Percentiles rank a stretch among this genome's conserved stretches.
These are phyloP conservation scores for Aspergillus pseudotamarii DNA, from an alignment of 2,329 filamentous ascomycete species.

Conservation along the genomic window DNA sequence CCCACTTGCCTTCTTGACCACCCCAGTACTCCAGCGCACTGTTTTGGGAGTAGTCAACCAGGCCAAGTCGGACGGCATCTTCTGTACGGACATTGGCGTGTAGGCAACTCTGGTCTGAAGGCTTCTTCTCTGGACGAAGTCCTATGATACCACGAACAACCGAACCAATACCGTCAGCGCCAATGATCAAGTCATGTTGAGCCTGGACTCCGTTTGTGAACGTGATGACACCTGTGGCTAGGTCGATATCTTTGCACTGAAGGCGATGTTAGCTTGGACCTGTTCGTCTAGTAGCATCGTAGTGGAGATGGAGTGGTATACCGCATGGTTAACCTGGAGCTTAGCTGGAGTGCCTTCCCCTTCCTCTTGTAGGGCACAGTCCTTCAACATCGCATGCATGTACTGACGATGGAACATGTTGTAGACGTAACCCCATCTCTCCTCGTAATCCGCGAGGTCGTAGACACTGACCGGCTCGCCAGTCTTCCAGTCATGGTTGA, in stretches of 20 bases:
- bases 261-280: neutral
- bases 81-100: constrained; percentile 67
- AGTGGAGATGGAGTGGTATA: constrained; percentile 26
- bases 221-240: constrained; percentile 52
- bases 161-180: constrained; percentile 70
- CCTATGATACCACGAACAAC: constrained; percentile 65
- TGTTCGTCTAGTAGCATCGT: neutral
- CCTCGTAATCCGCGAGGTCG: constrained; percentile 65
- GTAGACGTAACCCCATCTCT: constrained; percentile 66
- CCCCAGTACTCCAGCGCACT: constrained; percentile 71
- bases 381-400: constrained; percentile 69
- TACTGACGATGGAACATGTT: constrained; percentile 72
- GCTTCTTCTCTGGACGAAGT: constrained; percentile 61
- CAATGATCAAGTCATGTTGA: constrained; percentile 63
- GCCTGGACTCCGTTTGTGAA: constrained; percentile 57
- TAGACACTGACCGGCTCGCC: constrained; percentile 68
- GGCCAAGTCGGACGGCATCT: constrained; percentile 61
- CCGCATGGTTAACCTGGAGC: constrained; percentile 59
- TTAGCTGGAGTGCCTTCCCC: constrained; percentile 58
- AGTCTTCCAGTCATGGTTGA: constrained; percentile 71
- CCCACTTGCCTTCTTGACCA: constrained; percentile 60
- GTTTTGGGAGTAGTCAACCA: constrained; percentile 65
- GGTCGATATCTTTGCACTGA: constrained; percentile 55
- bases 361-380: constrained; percentile 55
- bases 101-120: constrained; percentile 63